Evolutionary conservation across 192 early-diverging fungal species (phyloP).

Genomic region (Cladochytrium replicatum): DNA sequence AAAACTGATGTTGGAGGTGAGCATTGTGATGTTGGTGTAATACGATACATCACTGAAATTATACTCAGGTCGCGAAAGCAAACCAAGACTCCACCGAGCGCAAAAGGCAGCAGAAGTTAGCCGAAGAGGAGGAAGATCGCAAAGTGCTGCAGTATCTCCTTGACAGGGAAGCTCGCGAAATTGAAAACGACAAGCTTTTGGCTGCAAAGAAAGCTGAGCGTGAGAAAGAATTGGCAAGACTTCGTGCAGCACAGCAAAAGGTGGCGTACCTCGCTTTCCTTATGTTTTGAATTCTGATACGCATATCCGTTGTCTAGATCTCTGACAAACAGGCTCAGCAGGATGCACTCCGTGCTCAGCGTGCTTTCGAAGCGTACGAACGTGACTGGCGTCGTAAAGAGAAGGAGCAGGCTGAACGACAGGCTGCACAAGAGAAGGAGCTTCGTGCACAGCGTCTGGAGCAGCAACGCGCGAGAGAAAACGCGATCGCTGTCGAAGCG

Average conservation of each 20-base stretch:
- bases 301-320: conserved; percentile 23
- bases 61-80: conserved; percentile 31
- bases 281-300: not conserved
- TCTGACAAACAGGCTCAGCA: conserved; percentile 50
- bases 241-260: conserved; percentile 49
- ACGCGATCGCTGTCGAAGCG: conserved; percentile 48
- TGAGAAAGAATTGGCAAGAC: conserved; percentile 39
- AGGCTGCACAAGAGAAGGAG: conserved; percentile 22
- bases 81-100: conserved; percentile 40
- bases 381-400: conserved; percentile 47
- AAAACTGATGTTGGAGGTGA: conserved; percentile 34
- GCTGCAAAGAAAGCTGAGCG: conserved; percentile 40
- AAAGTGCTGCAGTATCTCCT: conserved; percentile 47
- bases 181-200: conserved; percentile 36
- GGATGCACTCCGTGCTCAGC: conserved; percentile 41
- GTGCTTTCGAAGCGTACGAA: conserved; percentile 49
- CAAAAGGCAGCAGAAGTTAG: conserved; percentile 26
- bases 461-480: conserved; percentile 43
- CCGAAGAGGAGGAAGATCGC: conserved; percentile 45
- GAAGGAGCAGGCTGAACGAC: conserved; percentile 36
- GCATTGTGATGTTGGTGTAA: not conserved
- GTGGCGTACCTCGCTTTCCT: not conserved
- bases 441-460: conserved; percentile 30
- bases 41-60: not conserved
- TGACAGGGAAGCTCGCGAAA: conserved; percentile 46